These are phyloP conservation scores for Chrysosporium keratinophilum DNA, from an alignment of 2,329 filamentous ascomycete species.

Conservation along the genomic window DNA sequence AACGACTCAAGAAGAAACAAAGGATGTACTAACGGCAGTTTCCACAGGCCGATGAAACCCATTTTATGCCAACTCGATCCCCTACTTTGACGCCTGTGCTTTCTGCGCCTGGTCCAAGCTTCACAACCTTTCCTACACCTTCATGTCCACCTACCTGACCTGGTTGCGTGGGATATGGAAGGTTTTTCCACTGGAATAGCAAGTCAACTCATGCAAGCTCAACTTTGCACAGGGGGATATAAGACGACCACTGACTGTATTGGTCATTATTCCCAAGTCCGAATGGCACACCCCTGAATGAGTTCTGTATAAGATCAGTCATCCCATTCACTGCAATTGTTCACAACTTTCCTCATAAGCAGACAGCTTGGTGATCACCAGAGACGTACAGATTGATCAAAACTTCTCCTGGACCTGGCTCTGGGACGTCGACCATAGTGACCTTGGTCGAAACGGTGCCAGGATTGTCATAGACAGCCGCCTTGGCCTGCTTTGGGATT, in stretches of 20 bases:
- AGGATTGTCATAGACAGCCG: constrained; percentile 54
- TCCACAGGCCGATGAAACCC: constrained; percentile 50
- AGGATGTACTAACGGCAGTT: constrained; percentile 36
- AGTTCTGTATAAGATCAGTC: constrained; percentile 31
- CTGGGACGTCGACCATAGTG: constrained; percentile 53
- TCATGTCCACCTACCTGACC: constrained; percentile 61
- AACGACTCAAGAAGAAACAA: background rate
- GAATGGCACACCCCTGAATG: constrained; percentile 58
- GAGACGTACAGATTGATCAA: constrained; percentile 47
- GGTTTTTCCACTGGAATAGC: constrained; percentile 40
- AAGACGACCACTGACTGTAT: constrained; percentile 24
- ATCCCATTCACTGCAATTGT: background rate
- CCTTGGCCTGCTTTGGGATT: constrained; percentile 52
- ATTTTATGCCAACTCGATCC: constrained; percentile 61
- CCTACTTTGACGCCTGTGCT: constrained; percentile 50
- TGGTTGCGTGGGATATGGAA: constrained; percentile 49
- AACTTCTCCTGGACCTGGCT: constrained; percentile 53
- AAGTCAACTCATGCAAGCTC: background rate
- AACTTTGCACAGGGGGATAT: background rate
- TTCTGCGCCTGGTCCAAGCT: constrained; percentile 53
- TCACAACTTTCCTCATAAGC: background rate
- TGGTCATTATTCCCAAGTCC: constrained; percentile 49
- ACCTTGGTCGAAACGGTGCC: constrained; percentile 56
- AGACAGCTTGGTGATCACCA: background rate
- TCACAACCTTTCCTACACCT: constrained; percentile 55